A percentile compares a stretch with the other conserved stretches of the same genome.
phyloP scores from a whole-genome alignment of 805 yeast genomes.

The Cyberlindnera maritima region DNA sequence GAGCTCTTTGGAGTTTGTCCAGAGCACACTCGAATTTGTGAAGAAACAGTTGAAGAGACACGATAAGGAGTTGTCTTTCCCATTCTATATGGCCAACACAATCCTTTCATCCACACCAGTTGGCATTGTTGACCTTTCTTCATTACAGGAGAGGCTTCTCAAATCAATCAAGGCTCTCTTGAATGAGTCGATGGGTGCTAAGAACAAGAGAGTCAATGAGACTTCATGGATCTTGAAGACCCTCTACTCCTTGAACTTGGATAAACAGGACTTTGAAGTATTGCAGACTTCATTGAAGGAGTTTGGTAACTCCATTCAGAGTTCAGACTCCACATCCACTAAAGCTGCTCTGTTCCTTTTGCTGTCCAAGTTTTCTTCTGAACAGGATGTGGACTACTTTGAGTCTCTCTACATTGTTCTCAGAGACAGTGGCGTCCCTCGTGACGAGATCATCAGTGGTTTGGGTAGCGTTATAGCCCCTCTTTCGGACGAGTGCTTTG shows the following conservation, averaged over 20 bases:
- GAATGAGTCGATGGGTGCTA: not conserved
- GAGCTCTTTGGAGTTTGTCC: conserved; percentile 26
- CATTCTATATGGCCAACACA: conserved; percentile 16
- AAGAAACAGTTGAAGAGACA: conserved; percentile 13
- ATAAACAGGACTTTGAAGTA: conserved; percentile 4
- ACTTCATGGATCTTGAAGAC: conserved; percentile 33
- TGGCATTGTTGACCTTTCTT: not conserved
- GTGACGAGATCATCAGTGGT: conserved; percentile 21
- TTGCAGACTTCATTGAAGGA: conserved; percentile 11
- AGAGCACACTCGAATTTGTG: conserved; percentile 16
- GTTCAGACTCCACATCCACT: conserved; percentile 12
- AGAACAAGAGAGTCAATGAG: not conserved
- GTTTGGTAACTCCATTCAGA: conserved; percentile 16
- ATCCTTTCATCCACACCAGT: conserved; percentile 10
- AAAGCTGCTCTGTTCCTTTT: conserved; percentile 31
- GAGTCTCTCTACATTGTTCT: conserved; percentile 35
- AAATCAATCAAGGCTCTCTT: conserved; percentile 9
- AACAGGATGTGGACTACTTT: conserved; percentile 26
- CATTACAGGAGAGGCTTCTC: conserved; percentile 12
- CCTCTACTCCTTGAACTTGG: conserved; percentile 24
- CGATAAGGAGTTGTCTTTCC: conserved; percentile 9
- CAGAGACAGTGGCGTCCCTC: conserved; percentile 25
- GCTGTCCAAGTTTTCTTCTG: conserved; percentile 20
- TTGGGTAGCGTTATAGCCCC: conserved; percentile 16
- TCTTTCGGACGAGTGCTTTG: conserved; percentile 5